Percentiles rank a stretch among this genome's conserved stretches.
These are phyloP conservation scores for Coprinopsis sp. DNA, from an alignment of 768 basidiomycete species.

Conservation along the genomic window DNA sequence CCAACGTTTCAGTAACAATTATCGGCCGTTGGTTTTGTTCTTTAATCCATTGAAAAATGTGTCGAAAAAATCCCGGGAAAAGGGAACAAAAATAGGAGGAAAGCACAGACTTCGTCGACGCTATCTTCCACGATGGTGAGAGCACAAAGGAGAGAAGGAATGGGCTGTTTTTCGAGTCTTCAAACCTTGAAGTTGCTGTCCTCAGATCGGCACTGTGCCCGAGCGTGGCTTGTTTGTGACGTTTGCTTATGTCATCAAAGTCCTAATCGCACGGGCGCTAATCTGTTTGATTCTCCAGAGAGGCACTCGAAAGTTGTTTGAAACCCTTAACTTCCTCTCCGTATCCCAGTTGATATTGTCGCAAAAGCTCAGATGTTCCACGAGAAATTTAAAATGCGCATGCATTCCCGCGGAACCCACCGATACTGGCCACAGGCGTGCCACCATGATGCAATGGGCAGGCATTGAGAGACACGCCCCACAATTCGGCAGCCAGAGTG, in stretches of 20 bases:
- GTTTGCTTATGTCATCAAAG: constrained; percentile 2
- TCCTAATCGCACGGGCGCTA: too few species aligned
- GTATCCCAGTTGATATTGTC: too few species aligned
- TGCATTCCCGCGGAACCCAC: too few species aligned
- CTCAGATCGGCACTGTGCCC: background rate
- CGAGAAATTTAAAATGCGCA: too few species aligned
- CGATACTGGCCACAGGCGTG: too few species aligned
- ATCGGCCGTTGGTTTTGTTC: background rate
- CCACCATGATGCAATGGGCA: too few species aligned
- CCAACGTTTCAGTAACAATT: background rate
- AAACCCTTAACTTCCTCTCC: too few species aligned
- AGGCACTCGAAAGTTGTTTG: too few species aligned
- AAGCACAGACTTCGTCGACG: background rate
- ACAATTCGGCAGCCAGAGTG: too few species aligned
- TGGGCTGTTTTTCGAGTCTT: constrained; percentile 3
- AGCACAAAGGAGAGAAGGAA: constrained; percentile 9
- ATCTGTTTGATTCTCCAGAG: too few species aligned
- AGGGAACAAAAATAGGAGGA: constrained; percentile 1
- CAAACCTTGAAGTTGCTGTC: background rate
- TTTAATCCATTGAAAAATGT: background rate
- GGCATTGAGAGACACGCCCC: too few species aligned
- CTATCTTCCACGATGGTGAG: constrained; percentile 9
- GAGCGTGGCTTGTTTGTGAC: background rate
- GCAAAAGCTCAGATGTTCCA: too few species aligned
- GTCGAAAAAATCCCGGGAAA: background rate